A percentile compares a stretch with the other conserved stretches of the same genome.
Evolutionary conservation across 495 filamentous ascomycete species (phyloP).

Genomic region (Talaromyces thailandensis): DNA sequence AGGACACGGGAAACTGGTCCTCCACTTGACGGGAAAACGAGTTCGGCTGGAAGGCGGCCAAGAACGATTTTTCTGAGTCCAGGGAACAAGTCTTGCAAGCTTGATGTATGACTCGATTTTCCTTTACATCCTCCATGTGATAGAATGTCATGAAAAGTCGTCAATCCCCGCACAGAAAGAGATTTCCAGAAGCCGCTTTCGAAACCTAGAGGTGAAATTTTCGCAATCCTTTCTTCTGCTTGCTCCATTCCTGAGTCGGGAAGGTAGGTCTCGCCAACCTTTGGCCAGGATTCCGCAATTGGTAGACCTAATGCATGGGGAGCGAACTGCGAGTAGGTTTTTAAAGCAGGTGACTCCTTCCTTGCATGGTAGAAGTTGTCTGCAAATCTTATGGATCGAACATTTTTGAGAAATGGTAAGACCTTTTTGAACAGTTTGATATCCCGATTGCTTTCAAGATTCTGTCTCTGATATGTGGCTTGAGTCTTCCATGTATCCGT

Average conservation of each 20-base stretch:
- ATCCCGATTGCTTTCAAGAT: neutral
- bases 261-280: neutral
- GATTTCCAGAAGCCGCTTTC: neutral
- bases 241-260: neutral
- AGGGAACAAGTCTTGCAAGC: neutral
- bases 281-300: neutral
- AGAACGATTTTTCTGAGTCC: neutral
- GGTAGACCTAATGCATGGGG: neutral
- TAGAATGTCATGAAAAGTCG: neutral
- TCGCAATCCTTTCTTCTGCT: neutral
- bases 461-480: neutral
- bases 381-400: neutral
- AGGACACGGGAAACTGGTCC: neutral
- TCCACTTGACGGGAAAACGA: neutral
- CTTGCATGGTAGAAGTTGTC: neutral
- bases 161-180: neutral
- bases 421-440: neutral
- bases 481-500: neutral
- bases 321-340: neutral
- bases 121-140: neutral
- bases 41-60: neutral
- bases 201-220: neutral
- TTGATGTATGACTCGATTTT: neutral
- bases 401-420: neutral
- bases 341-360: neutral